Base-by-base conservation (phyloP, 73 alveolate species). In the Symbiodinium natans region DNA sequence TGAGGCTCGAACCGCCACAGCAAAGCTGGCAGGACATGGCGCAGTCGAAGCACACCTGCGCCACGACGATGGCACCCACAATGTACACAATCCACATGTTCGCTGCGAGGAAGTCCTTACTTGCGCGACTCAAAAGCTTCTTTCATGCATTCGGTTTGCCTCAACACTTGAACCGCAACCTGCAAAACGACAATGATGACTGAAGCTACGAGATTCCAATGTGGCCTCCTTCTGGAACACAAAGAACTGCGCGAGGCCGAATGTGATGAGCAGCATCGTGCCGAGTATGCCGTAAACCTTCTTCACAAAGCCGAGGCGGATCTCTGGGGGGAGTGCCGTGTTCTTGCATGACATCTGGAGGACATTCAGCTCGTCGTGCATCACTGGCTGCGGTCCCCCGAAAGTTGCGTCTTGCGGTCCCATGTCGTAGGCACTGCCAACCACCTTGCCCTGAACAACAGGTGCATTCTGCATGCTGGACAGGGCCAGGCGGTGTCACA, bases 211-310 rank as follows among this genome's bases (percentile, higher is more conserved):
- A 75, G 29, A 33, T 75, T 31, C 86, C 25, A 31, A 25, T 34
- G 86, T 34, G 48, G 43, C 86, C 1, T 75, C 86, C 31, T 36
- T 36, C 41, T 34, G 86, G 43, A 36, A 75, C 80, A 63, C 80
- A n/a, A 63, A 63, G 33, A 63, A 63, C 80, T 63, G 80, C 11
- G 80, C 86, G 29, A 90, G 75, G 87, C 96, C 96, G 34, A 90
- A 90, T 41, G 96, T 90, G 96, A 90, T 90, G 38, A 90, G 52
- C 96, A 90, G 54, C 96, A 90, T 90, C 36, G 75, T 31, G 77
- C 96, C 96, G 54, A 90, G 77, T 17, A 90, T 90, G 77, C 96
- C 96, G 43, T 90, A 90, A 48, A 90, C 96, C 85, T 88, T 90
- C 77, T 90, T 90, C 86, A 90, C 77, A 48, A 90, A 90, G 82